Percentiles rank a stretch among this genome's conserved stretches.
These are phyloP conservation scores for Papiliotrema flavescens DNA, from an alignment of 1,284 basidiomycete species.

Conservation along the genomic window DNA sequence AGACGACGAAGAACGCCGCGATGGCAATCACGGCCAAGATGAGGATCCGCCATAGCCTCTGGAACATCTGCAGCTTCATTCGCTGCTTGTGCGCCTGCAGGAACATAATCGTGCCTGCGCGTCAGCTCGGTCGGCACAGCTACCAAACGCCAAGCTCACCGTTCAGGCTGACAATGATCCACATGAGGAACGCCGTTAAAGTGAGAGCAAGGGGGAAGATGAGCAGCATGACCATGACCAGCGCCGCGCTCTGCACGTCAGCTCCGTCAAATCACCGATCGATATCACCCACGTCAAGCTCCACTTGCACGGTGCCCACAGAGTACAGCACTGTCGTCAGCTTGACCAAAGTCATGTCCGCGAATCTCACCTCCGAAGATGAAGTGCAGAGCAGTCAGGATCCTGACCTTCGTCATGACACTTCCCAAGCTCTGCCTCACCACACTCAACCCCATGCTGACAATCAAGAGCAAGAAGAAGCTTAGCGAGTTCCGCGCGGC, in stretches of 20 bases:
- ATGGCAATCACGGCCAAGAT: conserved; percentile 78
- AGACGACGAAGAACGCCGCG: conserved; percentile 85
- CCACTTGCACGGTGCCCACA: conserved; percentile 85
- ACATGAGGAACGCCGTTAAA: conserved; percentile 87
- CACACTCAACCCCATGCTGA: conserved; percentile 80
- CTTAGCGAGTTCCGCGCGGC: conserved; percentile 90
- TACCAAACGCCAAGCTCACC: conserved; percentile 51
- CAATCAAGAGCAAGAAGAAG: conserved; percentile 91
- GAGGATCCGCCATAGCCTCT: conserved; percentile 81
- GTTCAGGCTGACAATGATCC: conserved; percentile 89
- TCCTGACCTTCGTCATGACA: conserved; percentile 45
- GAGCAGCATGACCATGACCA: conserved; percentile 71
- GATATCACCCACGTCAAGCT: conserved; percentile 61
- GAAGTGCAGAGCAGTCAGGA: conserved; percentile 63
- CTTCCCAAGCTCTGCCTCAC: conserved; percentile 51
- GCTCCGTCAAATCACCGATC: conserved; percentile 9
- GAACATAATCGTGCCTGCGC: conserved; percentile 74
- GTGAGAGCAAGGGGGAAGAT: conserved; percentile 93
- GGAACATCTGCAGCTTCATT: conserved; percentile 83
- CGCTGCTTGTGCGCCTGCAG: conserved; percentile 78
- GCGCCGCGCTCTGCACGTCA: conserved; percentile 60
- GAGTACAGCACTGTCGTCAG: conserved; percentile 70
- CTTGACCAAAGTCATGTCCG: not conserved
- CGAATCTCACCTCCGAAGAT: conserved; percentile 74
- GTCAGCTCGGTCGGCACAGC: not conserved